Evolutionary conservation across 306 rosid genomes (phyloP).

Genomic region (Ochetophila trinervis): DNA sequence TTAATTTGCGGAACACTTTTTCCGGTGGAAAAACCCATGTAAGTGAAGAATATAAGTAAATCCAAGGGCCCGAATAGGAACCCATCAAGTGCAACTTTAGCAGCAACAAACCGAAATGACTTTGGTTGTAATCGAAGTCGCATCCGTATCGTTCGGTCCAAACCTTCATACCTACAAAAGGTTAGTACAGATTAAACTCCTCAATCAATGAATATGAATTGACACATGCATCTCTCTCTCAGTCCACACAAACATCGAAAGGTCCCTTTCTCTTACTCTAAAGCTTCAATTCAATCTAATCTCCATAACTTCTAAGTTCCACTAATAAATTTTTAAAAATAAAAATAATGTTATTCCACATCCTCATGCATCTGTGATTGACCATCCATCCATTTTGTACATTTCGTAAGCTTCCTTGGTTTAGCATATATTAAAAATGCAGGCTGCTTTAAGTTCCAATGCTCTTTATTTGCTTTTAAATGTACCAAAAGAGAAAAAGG

Average conservation of each 20-base stretch:
- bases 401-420: no score
- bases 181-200: slow-evolving; percentile 9
- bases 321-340: background rate
- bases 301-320: background rate
- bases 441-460: no score
- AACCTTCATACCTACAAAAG: slow-evolving; percentile 70
- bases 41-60: slow-evolving; percentile 65
- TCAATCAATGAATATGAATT: background rate
- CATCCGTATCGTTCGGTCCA: slow-evolving; percentile 61
- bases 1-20: slow-evolving; percentile 71
- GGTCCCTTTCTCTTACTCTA: background rate
- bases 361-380: no score
- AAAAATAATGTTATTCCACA: background rate
- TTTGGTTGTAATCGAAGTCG: slow-evolving; percentile 54
- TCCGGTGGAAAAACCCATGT: slow-evolving; percentile 76
- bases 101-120: slow-evolving; percentile 72
- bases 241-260: background rate
- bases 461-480: no score
- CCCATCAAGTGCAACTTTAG: slow-evolving; percentile 77
- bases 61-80: slow-evolving; percentile 74
- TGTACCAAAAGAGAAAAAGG: no score
- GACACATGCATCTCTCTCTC: background rate
- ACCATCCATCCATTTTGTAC: no score
- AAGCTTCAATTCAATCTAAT: slow-evolving; percentile 1
- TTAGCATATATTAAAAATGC: no score